Evolutionary conservation across 176 grass and related monocot genomes (phyloP).

Genomic region (Coix lacrymajobi): DNA sequence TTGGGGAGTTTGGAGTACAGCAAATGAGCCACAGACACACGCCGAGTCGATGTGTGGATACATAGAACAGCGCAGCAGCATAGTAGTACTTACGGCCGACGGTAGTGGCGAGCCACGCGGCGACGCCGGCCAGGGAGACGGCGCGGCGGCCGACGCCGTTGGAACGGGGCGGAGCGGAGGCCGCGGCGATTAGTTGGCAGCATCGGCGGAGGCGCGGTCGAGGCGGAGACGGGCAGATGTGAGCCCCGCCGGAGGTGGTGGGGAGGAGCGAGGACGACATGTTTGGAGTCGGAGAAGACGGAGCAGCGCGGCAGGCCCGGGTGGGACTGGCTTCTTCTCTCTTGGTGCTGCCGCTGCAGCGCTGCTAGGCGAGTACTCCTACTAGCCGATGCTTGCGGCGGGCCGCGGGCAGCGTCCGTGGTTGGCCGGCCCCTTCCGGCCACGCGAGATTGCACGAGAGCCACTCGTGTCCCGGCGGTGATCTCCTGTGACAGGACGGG

Average conservation of each 20-base stretch:
- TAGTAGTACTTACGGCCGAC: constrained; percentile 11
- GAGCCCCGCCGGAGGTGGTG: constrained; percentile 28
- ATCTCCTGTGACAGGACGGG: neutral
- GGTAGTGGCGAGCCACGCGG: constrained; percentile 23
- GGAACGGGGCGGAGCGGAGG: neutral
- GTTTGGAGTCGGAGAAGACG: neutral
- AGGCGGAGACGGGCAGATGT: neutral
- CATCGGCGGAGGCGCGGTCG: neutral
- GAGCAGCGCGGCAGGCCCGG: neutral
- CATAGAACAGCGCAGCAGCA: neutral
- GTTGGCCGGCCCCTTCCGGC: neutral
- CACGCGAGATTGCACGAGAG: constrained; percentile 13
- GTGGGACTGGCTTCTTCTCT: neutral
- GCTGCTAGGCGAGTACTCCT: no score
- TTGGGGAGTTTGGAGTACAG: neutral
- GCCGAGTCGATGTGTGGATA: neutral
- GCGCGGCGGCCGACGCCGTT: constrained; percentile 29
- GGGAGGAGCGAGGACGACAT: constrained; percentile 31
- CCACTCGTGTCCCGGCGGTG: neutral
- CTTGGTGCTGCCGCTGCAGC: neutral
- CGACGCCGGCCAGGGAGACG: constrained; percentile 32
- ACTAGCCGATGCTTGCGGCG: neutral
- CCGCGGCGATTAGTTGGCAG: neutral
- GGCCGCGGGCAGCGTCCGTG: neutral
- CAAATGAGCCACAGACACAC: neutral